phyloP scores from a whole-genome alignment of 2,329 filamentous ascomycete species.

The Ceratocystis alfenasii region DNA sequence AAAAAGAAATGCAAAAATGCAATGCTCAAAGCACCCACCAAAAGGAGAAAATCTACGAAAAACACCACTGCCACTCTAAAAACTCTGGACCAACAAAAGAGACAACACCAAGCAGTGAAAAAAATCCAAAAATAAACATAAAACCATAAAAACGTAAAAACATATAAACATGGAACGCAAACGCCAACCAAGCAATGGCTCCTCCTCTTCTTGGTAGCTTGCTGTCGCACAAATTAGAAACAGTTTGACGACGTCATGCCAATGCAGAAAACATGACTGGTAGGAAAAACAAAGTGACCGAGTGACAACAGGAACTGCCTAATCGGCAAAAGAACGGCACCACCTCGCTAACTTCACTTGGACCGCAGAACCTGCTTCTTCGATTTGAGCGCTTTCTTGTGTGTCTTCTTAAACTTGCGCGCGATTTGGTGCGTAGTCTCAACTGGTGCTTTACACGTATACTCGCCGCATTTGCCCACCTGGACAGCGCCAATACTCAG shows the following conservation, averaged over 20 bases:
- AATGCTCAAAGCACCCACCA: neutral
- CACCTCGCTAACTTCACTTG: neutral
- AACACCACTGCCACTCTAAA: neutral
- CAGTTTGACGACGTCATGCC: neutral
- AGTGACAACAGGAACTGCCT: neutral
- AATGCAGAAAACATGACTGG: neutral
- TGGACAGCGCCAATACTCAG: neutral
- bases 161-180: neutral
- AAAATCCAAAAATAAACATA: neutral
- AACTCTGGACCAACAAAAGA: neutral
- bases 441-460: neutral
- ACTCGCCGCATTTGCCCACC: neutral
- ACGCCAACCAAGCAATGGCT: too few species aligned
- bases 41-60: neutral
- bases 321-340: neutral
- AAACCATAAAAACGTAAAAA: neutral
- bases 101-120: neutral
- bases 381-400: neutral
- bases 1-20: neutral
- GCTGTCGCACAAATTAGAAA: neutral
- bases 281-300: neutral
- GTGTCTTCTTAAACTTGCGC: neutral
- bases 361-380: neutral
- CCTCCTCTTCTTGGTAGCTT: neutral
- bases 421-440: conserved; percentile 15